Evolutionary conservation across 306 rosid species (phyloP).

Genomic region (Cicer cuneatum): DNA sequence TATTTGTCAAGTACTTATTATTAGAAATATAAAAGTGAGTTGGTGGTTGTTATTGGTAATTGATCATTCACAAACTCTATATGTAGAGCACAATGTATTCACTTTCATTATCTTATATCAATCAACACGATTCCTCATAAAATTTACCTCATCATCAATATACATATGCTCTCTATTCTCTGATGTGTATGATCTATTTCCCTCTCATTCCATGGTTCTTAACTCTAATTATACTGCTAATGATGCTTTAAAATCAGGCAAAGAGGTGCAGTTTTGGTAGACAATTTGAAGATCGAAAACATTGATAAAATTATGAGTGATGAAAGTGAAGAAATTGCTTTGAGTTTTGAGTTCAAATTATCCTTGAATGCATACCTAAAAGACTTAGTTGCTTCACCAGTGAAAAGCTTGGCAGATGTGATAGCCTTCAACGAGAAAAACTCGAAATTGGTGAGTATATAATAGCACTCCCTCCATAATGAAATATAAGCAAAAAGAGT

Average conservation of each 20-base stretch:
- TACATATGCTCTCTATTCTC: too few species aligned
- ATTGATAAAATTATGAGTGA: slow-evolving; percentile 2
- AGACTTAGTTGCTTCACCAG: slow-evolving; percentile 53
- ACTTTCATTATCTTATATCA: too few species aligned
- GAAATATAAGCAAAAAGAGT: too few species aligned
- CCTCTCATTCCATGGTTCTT: too few species aligned
- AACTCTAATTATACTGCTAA: not conserved
- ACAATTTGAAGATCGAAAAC: slow-evolving; percentile 52
- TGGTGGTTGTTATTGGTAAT: too few species aligned
- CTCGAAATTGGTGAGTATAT: slow-evolving; percentile 47
- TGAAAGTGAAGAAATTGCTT: slow-evolving; percentile 52
- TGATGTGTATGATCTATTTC: too few species aligned
- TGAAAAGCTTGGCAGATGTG: slow-evolving; percentile 57
- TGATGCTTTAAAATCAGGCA: slow-evolving; percentile 46
- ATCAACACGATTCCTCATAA: too few species aligned
- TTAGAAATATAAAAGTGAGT: too few species aligned
- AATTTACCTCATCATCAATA: too few species aligned
- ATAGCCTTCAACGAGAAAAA: slow-evolving; percentile 61
- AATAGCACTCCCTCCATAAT: too few species aligned
- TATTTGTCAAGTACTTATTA: not conserved
- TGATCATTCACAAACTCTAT: too few species aligned
- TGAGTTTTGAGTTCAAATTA: slow-evolving; percentile 57
- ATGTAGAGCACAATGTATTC: too few species aligned
- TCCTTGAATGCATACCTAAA: slow-evolving; percentile 57
- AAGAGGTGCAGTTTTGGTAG: slow-evolving; percentile 58